Evolutionary conservation across 805 yeast genomes (phyloP).

Genomic region (Lachancea thermotolerans): DNA sequence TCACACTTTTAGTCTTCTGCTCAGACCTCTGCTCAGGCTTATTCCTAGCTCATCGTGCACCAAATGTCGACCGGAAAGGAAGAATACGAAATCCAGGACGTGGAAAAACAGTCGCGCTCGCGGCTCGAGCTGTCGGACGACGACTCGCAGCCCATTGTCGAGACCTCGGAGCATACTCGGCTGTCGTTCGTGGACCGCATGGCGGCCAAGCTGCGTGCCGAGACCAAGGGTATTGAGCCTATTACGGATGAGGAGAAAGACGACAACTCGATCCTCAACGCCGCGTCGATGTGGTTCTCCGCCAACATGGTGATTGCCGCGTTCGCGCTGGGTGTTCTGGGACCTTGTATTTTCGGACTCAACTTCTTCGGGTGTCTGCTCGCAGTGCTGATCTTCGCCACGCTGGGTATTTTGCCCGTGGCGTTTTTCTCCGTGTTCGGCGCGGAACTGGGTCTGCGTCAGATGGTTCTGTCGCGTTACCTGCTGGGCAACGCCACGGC

Average conservation of each 20-base stretch:
- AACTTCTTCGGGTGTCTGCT: conserved; percentile 68
- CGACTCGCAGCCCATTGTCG: conserved; percentile 10
- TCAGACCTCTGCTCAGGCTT: no score
- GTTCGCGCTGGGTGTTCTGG: conserved; percentile 67
- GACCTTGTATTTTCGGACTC: conserved; percentile 56
- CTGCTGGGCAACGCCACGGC: conserved; percentile 70
- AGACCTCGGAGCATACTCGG: conserved; percentile 12
- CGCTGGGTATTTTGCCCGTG: conserved; percentile 70
- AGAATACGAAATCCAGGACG: conserved; percentile 10
- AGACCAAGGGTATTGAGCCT: conserved; percentile 72
- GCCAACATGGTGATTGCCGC: conserved; percentile 87
- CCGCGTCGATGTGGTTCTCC: conserved; percentile 86
- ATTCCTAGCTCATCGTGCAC: neutral
- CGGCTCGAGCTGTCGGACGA: conserved; percentile 8
- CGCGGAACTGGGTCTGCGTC: conserved; percentile 78
- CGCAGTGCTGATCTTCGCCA: conserved; percentile 62
- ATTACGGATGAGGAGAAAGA: conserved; percentile 73
- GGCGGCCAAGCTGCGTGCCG: conserved; percentile 35
- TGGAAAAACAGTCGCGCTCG: conserved; percentile 7
- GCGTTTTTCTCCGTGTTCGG: conserved; percentile 82
- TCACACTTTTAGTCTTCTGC: no score
- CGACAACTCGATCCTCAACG: conserved; percentile 56
- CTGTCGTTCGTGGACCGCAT: conserved; percentile 21
- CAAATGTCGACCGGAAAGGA: conserved; percentile 1
- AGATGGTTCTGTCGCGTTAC: conserved; percentile 74